Percentiles rank a stretch among this genome's conserved stretches.
Conservation (phyloP, 441 rosid species). For the Isatis lusitanica region DNA sequence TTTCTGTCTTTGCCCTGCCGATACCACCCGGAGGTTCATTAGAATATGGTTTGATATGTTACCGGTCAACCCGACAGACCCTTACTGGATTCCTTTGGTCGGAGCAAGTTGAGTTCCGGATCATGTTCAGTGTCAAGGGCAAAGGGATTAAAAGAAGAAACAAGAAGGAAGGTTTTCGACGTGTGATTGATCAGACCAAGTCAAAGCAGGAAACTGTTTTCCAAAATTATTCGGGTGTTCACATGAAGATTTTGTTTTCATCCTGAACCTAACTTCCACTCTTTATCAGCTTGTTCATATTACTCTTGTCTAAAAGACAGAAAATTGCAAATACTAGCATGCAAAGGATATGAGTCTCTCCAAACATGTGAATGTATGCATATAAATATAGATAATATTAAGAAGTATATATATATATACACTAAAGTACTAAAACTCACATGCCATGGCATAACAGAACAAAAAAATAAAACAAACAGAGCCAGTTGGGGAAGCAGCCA, state of each 20-base stretch:
- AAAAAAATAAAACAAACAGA: conserved; percentile 9
- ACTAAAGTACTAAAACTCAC: conserved; percentile 22
- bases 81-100: background rate
- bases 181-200: conserved; percentile 22
- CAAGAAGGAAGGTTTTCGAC: background rate
- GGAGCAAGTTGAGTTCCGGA: background rate
- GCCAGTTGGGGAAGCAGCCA: conserved; percentile 37
- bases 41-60: background rate
- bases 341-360: conserved; percentile 1
- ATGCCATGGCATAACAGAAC: conserved; percentile 29
- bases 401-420: background rate
- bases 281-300: conserved; percentile 6
- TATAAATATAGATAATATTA: background rate
- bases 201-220: conserved; percentile 16
- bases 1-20: background rate
- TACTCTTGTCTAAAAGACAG: conserved; percentile 10
- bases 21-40: background rate
- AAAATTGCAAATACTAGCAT: background rate
- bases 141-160: background rate
- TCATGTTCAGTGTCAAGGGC: background rate
- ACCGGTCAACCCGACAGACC: background rate
- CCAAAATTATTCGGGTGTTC: conserved; percentile 13
- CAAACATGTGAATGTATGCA: conserved; percentile 3
- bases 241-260: conserved; percentile 25
- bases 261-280: background rate